A percentile compares a stretch with the other conserved stretches of the same genome.
Evolutionary conservation across 2,329 filamentous ascomycete genomes (phyloP).

Genomic region (Verticillium tricorpus): DNA sequence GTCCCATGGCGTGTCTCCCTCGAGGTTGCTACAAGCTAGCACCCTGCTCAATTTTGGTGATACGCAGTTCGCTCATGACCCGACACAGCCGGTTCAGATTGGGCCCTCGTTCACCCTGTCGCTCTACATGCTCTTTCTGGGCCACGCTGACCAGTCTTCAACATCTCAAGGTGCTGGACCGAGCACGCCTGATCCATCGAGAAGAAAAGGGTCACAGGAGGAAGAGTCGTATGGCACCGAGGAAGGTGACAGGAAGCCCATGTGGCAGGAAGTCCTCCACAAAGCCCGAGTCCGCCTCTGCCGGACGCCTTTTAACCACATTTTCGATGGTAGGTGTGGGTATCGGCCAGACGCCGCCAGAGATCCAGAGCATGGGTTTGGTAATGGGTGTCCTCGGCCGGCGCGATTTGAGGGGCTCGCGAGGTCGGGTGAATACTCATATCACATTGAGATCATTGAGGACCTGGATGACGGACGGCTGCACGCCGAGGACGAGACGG

Average conservation of each 20-base stretch:
- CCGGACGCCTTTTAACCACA: conserved; percentile 53
- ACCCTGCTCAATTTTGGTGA: conserved; percentile 86
- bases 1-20: conserved; percentile 81
- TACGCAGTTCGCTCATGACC: conserved; percentile 67
- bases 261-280: conserved; percentile 96
- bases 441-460: conserved; percentile 78
- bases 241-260: conserved; percentile 58
- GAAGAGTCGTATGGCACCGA: conserved; percentile 33
- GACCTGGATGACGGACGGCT: conserved; percentile 61
- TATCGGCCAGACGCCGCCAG: conserved; percentile 17
- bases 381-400: neutral
- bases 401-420: neutral
- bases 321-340: conserved; percentile 35
- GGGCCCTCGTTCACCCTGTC: conserved; percentile 84
- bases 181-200: neutral
- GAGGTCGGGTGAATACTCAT: conserved; percentile 51
- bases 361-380: neutral
- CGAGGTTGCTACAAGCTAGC: conserved; percentile 85
- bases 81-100: conserved; percentile 67
- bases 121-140: conserved; percentile 90
- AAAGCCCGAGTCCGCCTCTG: conserved; percentile 82
- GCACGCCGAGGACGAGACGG: conserved; percentile 36
- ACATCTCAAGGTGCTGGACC: conserved; percentile 19
- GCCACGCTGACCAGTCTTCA: conserved; percentile 49
- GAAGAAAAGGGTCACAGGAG: neutral